Base-by-base conservation (phyloP, 2,329 filamentous ascomycete genomes). In the Penicillium sp. region DNA sequence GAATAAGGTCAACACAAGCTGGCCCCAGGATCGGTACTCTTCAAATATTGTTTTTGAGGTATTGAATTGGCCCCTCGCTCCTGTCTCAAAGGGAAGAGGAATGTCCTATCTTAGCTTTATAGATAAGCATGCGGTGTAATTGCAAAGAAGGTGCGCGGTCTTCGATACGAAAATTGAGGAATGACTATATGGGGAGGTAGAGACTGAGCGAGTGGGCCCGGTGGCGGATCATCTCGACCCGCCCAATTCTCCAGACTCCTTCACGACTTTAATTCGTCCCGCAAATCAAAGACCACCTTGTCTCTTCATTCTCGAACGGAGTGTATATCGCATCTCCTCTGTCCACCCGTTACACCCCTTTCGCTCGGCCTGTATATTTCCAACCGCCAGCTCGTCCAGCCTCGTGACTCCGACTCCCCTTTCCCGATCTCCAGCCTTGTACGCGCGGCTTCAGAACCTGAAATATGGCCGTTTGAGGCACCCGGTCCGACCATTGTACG, bases 181-280 rank as follows among this genome's bases (percentile, higher is more conserved):
- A 49, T 47, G 26, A 13, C 33, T 35, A 35, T 26, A 37, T 55
- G 56, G 49, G 50, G 60, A 53, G 46, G 55, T 44, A 42, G 52
- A 54, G 39, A 39, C 52, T 48, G 55, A 56, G 48, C 13, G 13
- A 24, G 55, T 54, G 61, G 58, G 58, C 55, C 39, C 58, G 56
- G 61, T 65, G 62, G 61, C 63, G 64, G 64, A 64, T 62, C 60
- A 57, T 63, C 63, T 64, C 37, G 59, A 64, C 53, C 60, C 58
- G 58, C 57, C 44, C 49, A 53, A 37, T 53, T 33, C 58, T 63
- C 62, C 54, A 62, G 57, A 63, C 52, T 64, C 54, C 51, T 37
- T 57, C 52, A 52, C 42, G 44, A 53, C 51, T 46, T 54, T 26
- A 29, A 26, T 42, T 49, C 31, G 45, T 35, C 21, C 48, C 47